Evolutionary conservation across 495 filamentous ascomycete species (phyloP).

Genomic region (Amniculicola lignicola): DNA sequence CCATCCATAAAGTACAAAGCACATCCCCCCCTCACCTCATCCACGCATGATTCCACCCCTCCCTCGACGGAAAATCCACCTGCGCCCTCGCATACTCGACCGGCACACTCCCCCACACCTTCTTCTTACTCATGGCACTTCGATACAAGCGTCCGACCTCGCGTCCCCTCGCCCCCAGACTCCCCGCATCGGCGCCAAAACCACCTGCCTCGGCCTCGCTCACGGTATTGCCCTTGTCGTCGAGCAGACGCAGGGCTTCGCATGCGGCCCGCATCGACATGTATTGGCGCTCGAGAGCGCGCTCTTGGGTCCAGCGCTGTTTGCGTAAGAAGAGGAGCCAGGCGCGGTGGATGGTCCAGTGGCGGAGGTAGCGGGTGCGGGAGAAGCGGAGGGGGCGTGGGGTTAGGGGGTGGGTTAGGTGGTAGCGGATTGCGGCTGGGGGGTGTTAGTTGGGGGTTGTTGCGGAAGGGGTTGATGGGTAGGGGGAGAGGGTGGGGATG

Average conservation of each 20-base stretch:
- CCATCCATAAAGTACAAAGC: too few relatives aligned
- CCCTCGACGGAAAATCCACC: slow-evolving; percentile 68
- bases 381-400: slow-evolving; percentile 81
- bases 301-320: slow-evolving; percentile 56
- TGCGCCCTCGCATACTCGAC: slow-evolving; percentile 85
- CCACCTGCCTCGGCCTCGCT: slow-evolving; percentile 28
- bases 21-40: slow-evolving; percentile 37
- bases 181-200: slow-evolving; percentile 24
- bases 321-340: slow-evolving; percentile 72
- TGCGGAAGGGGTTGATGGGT: background rate
- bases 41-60: slow-evolving; percentile 79
- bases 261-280: slow-evolving; percentile 75
- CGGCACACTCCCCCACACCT: slow-evolving; percentile 57
- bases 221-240: slow-evolving; percentile 28
- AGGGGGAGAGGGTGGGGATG: slow-evolving; percentile 1
- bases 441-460: slow-evolving; percentile 2
- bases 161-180: slow-evolving; percentile 51
- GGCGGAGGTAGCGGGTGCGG: slow-evolving; percentile 81
- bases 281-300: slow-evolving; percentile 69
- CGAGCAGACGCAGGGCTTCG: slow-evolving; percentile 66
- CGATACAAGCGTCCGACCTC: slow-evolving; percentile 79
- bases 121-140: slow-evolving; percentile 76
- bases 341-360: slow-evolving; percentile 99
- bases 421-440: slow-evolving; percentile 62
- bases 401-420: slow-evolving; percentile 60